These are phyloP conservation scores for Casuarina glauca DNA, from an alignment of 306 rosid genomes.

Conservation along the genomic window DNA sequence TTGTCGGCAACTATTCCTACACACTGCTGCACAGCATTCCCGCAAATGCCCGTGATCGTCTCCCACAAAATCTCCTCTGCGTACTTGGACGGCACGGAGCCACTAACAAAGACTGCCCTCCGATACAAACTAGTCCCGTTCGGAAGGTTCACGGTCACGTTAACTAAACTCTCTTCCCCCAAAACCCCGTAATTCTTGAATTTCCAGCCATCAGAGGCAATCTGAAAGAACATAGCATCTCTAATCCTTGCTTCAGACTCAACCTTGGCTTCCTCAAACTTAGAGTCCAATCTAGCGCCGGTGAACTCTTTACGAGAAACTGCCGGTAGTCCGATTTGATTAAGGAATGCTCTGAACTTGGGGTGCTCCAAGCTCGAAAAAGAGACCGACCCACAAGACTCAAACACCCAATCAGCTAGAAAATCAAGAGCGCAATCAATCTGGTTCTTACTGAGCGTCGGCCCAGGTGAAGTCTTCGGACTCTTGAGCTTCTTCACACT, in stretches of 20 bases:
- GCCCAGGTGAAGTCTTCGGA: conserved; percentile 84
- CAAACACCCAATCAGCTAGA: conserved; percentile 83
- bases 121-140: conserved; percentile 91
- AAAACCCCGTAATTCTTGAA: conserved; percentile 31
- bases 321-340: conserved; percentile 73
- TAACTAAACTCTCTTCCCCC: conserved; percentile 61
- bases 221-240: conserved; percentile 92
- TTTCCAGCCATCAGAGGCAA: conserved; percentile 85
- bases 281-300: conserved; percentile 52
- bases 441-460: conserved; percentile 60
- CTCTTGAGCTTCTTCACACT: conserved; percentile 96
- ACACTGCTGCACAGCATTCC: conserved; percentile 68
- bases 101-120: conserved; percentile 64
- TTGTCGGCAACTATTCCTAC: conserved; percentile 93
- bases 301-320: conserved; percentile 60
- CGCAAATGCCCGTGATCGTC: conserved; percentile 82
- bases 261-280: conserved; percentile 67
- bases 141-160: conserved; percentile 76
- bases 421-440: conserved; percentile 67
- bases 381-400: conserved; percentile 79
- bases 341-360: conserved; percentile 77
- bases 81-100: conserved; percentile 67
- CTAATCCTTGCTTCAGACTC: conserved; percentile 80
- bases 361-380: conserved; percentile 79
- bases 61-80: conserved; percentile 92